Conservation (phyloP, 352 stramenopile genomes). For the Phytophthora nicotianae region DNA sequence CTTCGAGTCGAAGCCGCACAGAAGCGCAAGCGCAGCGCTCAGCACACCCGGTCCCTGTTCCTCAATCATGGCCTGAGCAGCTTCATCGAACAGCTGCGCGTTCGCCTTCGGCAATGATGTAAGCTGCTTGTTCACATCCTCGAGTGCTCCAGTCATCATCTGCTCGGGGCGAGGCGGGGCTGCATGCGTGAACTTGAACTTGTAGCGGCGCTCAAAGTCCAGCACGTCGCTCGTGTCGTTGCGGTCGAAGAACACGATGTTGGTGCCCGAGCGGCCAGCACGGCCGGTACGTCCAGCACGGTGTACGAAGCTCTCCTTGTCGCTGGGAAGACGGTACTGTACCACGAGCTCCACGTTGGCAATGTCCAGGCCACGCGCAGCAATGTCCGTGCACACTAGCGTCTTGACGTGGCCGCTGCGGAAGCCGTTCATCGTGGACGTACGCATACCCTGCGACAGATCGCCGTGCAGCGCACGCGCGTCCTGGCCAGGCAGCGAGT, state of each 20-base stretch:
- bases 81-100: slow-evolving; percentile 61
- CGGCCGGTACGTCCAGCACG: slow-evolving; percentile 90
- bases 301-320: slow-evolving; percentile 96
- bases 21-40: slow-evolving; percentile 68
- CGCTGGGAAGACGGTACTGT: slow-evolving; percentile 92
- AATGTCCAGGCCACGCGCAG: slow-evolving; percentile 90
- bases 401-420: slow-evolving; percentile 93
- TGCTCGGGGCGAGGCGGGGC: slow-evolving; percentile 61
- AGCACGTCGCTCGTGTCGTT: slow-evolving; percentile 66
- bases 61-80: slow-evolving; percentile 58
- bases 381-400: slow-evolving; percentile 91
- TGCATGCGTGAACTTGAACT: slow-evolving; percentile 72
- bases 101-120: slow-evolving; percentile 49
- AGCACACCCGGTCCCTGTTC: slow-evolving; percentile 59
- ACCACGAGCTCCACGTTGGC: slow-evolving; percentile 92
- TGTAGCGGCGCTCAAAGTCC: slow-evolving; percentile 80
- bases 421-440: slow-evolving; percentile 97
- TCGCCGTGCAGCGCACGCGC: slow-evolving; percentile 78
- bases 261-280: slow-evolving; percentile 79
- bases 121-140: slow-evolving; percentile 63
- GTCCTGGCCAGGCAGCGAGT: slow-evolving; percentile 67
- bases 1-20: slow-evolving; percentile 81
- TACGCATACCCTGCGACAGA: slow-evolving; percentile 84
- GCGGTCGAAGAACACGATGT: slow-evolving; percentile 89
- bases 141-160: slow-evolving; percentile 59